phyloP scores from a whole-genome alignment of 192 early-diverging fungal genomes.

The Linnemannia zychae region DNA sequence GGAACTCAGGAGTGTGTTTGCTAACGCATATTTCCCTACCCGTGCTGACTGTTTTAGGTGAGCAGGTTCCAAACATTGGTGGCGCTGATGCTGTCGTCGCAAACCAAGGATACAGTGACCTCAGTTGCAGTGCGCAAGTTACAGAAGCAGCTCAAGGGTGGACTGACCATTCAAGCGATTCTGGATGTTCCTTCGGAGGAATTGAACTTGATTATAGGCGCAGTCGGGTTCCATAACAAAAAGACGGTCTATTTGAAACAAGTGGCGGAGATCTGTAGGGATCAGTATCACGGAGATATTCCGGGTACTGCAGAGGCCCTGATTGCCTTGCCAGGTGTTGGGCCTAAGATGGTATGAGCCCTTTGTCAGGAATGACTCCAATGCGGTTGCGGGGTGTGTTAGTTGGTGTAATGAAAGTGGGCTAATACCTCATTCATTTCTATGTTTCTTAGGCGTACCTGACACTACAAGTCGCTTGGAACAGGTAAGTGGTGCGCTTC shows the following conservation, averaged over 20 bases:
- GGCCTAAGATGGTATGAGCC: conserved; percentile 88
- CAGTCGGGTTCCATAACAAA: conserved; percentile 92
- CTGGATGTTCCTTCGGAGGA: conserved; percentile 68
- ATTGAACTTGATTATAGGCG: conserved; percentile 79
- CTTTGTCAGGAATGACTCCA: background rate
- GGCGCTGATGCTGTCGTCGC: conserved; percentile 91
- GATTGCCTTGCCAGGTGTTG: conserved; percentile 89
- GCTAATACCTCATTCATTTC: background rate
- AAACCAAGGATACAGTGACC: conserved; percentile 93
- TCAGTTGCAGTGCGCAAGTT: conserved; percentile 82
- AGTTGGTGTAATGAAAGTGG: background rate
- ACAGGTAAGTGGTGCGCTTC: conserved; percentile 61
- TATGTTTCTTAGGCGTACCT: conserved; percentile 72
- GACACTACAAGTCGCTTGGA: conserved; percentile 88
- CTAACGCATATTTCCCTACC: background rate
- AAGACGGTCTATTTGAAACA: conserved; percentile 89
- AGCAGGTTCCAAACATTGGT: conserved; percentile 88
- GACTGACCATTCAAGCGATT: conserved; percentile 78
- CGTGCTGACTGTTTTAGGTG: conserved; percentile 45
- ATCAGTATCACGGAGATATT: conserved; percentile 84
- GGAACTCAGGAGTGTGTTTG: background rate
- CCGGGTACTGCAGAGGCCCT: conserved; percentile 84
- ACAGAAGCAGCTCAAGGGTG: conserved; percentile 70
- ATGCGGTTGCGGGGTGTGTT: background rate
- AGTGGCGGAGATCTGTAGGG: conserved; percentile 79